phyloP scores from a whole-genome alignment of 805 yeast genomes.

The Candida pini region DNA sequence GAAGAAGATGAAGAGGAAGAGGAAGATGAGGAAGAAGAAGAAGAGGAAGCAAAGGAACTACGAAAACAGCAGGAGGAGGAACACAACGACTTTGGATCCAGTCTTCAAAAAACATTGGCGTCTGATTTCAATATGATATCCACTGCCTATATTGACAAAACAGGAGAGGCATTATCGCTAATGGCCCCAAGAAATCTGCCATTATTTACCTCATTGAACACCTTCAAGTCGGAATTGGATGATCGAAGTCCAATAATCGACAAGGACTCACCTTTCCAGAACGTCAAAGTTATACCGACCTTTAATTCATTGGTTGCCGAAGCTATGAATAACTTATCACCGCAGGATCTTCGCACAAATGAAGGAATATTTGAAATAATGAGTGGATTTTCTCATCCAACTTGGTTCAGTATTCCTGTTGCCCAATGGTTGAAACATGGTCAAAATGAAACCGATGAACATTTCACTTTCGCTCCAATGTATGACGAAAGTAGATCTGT shows the following conservation, averaged over 20 bases:
- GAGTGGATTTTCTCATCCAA: slow-evolving; percentile 50
- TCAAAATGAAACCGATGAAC: slow-evolving; percentile 26
- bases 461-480: slow-evolving; percentile 59
- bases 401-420: slow-evolving; percentile 59
- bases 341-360: slow-evolving; percentile 20
- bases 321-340: slow-evolving; percentile 41
- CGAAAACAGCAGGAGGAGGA: slow-evolving; percentile 3
- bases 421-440: slow-evolving; percentile 57
- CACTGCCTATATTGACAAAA: slow-evolving; percentile 40
- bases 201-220: slow-evolving; percentile 64
- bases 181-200: slow-evolving; percentile 64
- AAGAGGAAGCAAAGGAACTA: background rate
- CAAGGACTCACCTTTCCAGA: slow-evolving; percentile 45
- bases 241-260: slow-evolving; percentile 65
- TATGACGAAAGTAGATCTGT: slow-evolving; percentile 55
- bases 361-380: slow-evolving; percentile 38
- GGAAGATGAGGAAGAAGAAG: slow-evolving; percentile 1
- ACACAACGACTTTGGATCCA: slow-evolving; percentile 7
- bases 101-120: slow-evolving; percentile 37
- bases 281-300: slow-evolving; percentile 66
- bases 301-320: slow-evolving; percentile 31
- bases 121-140: slow-evolving; percentile 60
- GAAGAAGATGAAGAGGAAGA: slow-evolving; percentile 1
- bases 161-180: slow-evolving; percentile 62
- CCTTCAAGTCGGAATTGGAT: slow-evolving; percentile 68